A percentile compares a stretch with the other conserved stretches of the same genome.
Conservation (phyloP, 441 rosid genomes). For the Populus hybrid region DNA sequence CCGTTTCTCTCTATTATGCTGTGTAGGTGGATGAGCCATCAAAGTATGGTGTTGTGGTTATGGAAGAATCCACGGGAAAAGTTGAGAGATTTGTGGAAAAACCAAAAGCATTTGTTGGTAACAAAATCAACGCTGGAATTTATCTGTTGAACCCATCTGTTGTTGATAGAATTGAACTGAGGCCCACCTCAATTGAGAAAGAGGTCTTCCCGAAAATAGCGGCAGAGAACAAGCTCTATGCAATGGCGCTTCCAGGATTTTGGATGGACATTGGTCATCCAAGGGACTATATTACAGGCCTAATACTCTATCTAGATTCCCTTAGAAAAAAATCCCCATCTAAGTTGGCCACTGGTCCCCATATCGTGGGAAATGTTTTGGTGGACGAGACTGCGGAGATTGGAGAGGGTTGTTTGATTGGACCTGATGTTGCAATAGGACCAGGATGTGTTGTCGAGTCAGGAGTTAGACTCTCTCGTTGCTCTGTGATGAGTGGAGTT, state of each 20-base stretch:
- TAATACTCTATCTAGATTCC: slow-evolving; percentile 87
- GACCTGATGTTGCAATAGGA: slow-evolving; percentile 94
- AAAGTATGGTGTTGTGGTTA: slow-evolving; percentile 92
- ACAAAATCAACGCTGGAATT: slow-evolving; percentile 95
- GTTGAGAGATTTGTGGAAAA: slow-evolving; percentile 90
- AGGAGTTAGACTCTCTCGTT: slow-evolving; percentile 87
- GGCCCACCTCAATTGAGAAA: slow-evolving; percentile 22
- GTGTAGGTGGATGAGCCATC: slow-evolving; percentile 94
- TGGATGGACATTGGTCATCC: slow-evolving; percentile 10
- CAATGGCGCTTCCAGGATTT: too few relatives aligned
- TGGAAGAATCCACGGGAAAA: slow-evolving; percentile 74
- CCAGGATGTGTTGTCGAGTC: slow-evolving; percentile 87
- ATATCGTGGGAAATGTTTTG: slow-evolving; percentile 77
- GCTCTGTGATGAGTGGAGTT: slow-evolving; percentile 92
- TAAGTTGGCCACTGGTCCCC: slow-evolving; percentile 51
- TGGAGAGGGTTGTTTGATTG: slow-evolving; percentile 89
- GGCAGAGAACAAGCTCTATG: too few relatives aligned
- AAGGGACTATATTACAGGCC: slow-evolving; percentile 82
- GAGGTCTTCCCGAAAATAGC: too few relatives aligned
- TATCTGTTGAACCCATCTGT: slow-evolving; percentile 85
- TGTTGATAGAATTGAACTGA: slow-evolving; percentile 80
- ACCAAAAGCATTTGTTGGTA: slow-evolving; percentile 85
- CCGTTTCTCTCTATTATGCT: slow-evolving; percentile 25
- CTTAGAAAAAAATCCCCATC: slow-evolving; percentile 57
- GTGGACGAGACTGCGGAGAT: slow-evolving; percentile 80